Evolutionary conservation across 2,329 filamentous ascomycete genomes (phyloP).

Genomic region (Scedosporium dehoogii): DNA sequence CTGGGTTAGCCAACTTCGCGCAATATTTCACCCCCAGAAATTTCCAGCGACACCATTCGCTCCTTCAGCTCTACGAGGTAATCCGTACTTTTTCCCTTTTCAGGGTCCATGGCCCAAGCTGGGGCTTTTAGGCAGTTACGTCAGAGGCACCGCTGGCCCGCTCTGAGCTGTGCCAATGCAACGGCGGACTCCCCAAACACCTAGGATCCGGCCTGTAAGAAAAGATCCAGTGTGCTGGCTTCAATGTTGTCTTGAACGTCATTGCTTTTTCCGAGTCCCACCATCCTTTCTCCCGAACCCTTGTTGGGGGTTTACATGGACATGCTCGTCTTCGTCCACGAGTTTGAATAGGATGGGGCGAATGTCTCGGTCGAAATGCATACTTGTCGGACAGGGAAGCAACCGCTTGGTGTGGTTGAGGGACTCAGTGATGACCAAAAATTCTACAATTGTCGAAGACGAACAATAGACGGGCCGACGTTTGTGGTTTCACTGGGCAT

Average conservation of each 20-base stretch:
- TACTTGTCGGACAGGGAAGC: background rate
- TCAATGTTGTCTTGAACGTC: no score
- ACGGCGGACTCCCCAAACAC: background rate
- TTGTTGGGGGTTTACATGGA: background rate
- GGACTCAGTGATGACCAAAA: no score
- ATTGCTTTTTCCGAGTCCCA: background rate
- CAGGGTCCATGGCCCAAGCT: background rate
- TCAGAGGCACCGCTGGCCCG: background rate
- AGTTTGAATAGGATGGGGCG: background rate
- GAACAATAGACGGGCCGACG: no score
- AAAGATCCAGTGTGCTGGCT: background rate
- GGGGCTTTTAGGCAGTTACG: background rate
- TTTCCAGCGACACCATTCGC: background rate
- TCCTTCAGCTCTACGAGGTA: background rate
- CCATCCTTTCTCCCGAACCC: background rate
- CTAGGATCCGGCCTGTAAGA: background rate
- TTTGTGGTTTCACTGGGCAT: no score
- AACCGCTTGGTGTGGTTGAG: background rate
- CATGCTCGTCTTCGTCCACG: background rate
- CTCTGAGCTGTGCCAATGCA: background rate
- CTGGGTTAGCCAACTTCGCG: background rate
- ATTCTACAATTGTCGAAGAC: no score
- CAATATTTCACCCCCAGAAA: background rate
- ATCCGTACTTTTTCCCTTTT: background rate
- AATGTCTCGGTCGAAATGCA: background rate